These are phyloP conservation scores for Nicotiana paniculata DNA, from an alignment of 257 asterid genomes.

Conservation along the genomic window DNA sequence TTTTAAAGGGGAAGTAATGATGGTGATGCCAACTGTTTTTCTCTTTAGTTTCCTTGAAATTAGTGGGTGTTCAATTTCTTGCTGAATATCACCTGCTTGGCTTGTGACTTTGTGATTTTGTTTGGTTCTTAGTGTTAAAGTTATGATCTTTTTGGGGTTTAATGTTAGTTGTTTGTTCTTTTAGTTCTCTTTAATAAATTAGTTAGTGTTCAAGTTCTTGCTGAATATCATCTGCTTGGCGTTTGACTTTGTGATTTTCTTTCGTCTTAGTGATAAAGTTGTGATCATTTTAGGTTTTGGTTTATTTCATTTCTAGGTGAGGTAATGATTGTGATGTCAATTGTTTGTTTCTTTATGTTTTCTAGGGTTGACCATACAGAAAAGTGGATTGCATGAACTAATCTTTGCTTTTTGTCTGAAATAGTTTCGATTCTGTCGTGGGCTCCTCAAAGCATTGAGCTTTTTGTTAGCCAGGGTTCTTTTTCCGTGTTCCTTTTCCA, in stretches of 20 bases:
- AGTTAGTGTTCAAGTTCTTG: background rate
- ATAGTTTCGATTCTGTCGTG: background rate
- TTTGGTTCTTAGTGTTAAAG: background rate
- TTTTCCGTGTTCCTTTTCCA: background rate
- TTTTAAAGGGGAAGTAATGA: background rate
- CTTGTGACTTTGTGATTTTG: background rate
- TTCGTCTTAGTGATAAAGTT: background rate
- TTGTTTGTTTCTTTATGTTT: background rate
- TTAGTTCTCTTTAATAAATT: background rate
- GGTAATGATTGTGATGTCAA: background rate
- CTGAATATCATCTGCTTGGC: background rate
- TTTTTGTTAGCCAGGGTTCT: background rate
- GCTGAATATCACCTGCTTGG: background rate
- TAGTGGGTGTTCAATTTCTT: background rate
- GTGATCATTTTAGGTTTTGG: conserved; percentile 6
- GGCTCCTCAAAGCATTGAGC: background rate
- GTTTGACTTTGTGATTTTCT: background rate
- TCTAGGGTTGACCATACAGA: background rate
- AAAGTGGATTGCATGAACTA: background rate
- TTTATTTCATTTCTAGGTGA: background rate
- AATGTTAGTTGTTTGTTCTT: background rate
- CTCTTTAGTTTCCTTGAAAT: background rate
- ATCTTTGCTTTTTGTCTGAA: background rate
- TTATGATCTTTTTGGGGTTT: conserved; percentile 3
- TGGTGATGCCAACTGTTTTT: background rate